Evolutionary conservation across 2,329 filamentous ascomycete species (phyloP).

Genomic region (Fusarium annulatum): DNA sequence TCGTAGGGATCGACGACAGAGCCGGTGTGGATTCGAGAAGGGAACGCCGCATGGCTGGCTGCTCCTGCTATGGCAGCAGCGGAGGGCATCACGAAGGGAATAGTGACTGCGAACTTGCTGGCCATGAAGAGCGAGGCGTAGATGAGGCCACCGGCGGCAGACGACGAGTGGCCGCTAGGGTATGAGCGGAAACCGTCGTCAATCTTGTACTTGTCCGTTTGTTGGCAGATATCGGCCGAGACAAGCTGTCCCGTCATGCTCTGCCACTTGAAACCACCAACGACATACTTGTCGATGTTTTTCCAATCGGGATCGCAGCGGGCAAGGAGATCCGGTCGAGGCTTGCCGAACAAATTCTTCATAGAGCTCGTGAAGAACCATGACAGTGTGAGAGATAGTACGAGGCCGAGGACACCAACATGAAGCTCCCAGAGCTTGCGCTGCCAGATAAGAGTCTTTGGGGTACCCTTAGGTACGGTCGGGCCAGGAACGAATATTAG

Average conservation of each 20-base stretch:
- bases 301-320: constrained; percentile 81
- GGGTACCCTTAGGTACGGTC: constrained; percentile 71
- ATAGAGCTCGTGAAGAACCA: constrained; percentile 87
- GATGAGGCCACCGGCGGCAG: constrained; percentile 81
- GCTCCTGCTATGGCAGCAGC: constrained; percentile 59
- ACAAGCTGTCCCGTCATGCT: constrained; percentile 75
- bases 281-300: constrained; percentile 67
- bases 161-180: constrained; percentile 65
- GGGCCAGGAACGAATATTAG: constrained; percentile 78
- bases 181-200: constrained; percentile 89
- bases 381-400: constrained; percentile 74
- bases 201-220: constrained; percentile 68
- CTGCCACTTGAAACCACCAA: constrained; percentile 69
- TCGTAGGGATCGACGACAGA: constrained; percentile 54
- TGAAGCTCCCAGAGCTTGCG: constrained; percentile 94
- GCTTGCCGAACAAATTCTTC: constrained; percentile 79
- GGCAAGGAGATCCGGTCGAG: constrained; percentile 83
- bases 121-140: constrained; percentile 91
- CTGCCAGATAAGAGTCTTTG: constrained; percentile 75
- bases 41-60: constrained; percentile 75
- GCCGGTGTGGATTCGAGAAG: constrained; percentile 68
- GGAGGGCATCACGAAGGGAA: constrained; percentile 72
- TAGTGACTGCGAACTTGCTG: constrained; percentile 80
- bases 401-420: constrained; percentile 84
- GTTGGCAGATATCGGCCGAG: constrained; percentile 78